Evolutionary conservation across 2,329 filamentous ascomycete genomes (phyloP).

Genomic region (Celoporthe dispersa): DNA sequence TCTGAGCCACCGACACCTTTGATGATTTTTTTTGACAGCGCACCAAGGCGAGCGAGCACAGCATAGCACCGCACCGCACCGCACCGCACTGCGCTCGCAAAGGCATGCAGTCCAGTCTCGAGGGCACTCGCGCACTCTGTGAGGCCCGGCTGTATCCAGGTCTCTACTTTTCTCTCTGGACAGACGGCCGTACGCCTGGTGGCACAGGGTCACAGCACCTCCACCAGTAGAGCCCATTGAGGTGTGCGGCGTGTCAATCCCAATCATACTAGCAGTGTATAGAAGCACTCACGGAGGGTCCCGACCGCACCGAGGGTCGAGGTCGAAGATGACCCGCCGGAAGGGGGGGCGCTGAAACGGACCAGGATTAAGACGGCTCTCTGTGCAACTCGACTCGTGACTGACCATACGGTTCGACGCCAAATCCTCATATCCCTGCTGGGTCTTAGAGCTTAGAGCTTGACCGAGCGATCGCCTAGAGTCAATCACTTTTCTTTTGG

Average conservation of each 20-base stretch:
- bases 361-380: neutral
- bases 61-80: neutral
- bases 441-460: neutral
- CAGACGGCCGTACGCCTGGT: neutral
- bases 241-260: neutral
- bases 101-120: neutral
- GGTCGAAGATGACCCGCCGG: slow-evolving; percentile 12
- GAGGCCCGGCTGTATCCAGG: neutral
- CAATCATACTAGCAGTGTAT: neutral
- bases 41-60: neutral
- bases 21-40: neutral
- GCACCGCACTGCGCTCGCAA: neutral
- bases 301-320: neutral
- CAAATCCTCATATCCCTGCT: neutral
- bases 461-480: neutral
- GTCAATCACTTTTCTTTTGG: neutral
- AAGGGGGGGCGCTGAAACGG: neutral
- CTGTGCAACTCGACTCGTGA: slow-evolving; percentile 1
- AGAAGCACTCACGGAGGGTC: neutral
- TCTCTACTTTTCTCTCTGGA: neutral
- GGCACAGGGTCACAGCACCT: neutral
- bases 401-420: neutral
- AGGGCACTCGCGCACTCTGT: neutral
- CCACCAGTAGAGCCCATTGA: neutral
- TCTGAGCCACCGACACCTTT: neutral